Base-by-base conservation (phyloP, 352 stramenopile genomes). In the Pythium phragmitis region DNA sequence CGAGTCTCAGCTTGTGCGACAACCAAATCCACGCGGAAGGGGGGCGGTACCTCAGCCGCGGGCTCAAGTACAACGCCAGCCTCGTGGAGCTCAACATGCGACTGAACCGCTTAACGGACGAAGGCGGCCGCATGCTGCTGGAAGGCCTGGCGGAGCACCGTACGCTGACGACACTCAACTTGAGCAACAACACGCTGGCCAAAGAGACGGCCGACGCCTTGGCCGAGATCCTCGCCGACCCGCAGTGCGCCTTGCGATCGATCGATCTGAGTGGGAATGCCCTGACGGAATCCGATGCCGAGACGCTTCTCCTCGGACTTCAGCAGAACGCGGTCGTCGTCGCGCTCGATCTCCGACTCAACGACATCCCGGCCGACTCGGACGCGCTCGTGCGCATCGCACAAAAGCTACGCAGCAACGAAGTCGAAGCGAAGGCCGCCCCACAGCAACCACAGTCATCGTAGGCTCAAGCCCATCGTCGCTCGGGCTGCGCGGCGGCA, bases 1-100 rank as follows among this genome's bases (percentile, higher is more conserved):
- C 88, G 3, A 91, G 71, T 23, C 76, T 98, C 13, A 92, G 93
- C 58, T 68, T 98, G 47, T 90, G 80, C 55, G 92, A 98, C 67
- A 98, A 98, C 70, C 87, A 97, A 63, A 97, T 98, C 50, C 89
- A 98, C 74, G 86, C 89, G 0, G 92, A 98, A 73, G 94, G 91
- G 7, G 87, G 87, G 0, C 74, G 87, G 17, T 97, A 98, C 73
- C 75, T 98, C 21, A 95, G 88, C 41, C 79, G 91, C n/a, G 92
- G 88, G 2, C 77, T 98, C 45, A 87, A 91, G 58, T 87, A 87
- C 66, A 98, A 98, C 68, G 82, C 87, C 5, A 92, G 85, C 52
- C 68, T 98, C 4, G 57, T 96, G 5, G 86, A 96, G 59, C 74
- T 98, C 6, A 96, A 97, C 72, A 65, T 98, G 36, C 82, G 90